phyloP scores from a whole-genome alignment of 2,329 filamentous ascomycete genomes.

The Emergomyces pasteurianus region DNA sequence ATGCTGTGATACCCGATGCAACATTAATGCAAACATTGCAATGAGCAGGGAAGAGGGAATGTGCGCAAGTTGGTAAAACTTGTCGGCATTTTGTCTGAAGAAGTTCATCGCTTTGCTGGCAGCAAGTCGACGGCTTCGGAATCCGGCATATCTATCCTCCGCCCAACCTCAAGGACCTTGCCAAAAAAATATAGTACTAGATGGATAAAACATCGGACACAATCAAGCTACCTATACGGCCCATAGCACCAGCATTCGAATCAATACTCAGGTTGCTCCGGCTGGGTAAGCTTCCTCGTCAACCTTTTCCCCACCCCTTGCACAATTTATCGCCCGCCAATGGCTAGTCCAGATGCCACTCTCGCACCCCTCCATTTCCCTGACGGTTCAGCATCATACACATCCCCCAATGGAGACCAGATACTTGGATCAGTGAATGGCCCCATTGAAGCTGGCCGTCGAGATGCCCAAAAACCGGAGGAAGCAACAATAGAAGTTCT shows the following conservation, averaged over 20 bases:
- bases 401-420: conserved; percentile 51
- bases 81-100: no score
- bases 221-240: neutral
- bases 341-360: conserved; percentile 25
- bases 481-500: conserved; percentile 85
- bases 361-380: conserved; percentile 25
- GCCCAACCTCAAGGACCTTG: neutral
- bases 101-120: neutral
- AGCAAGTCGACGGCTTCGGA: neutral
- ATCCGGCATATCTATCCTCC: neutral
- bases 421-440: conserved; percentile 83
- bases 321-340: conserved; percentile 10
- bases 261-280: neutral
- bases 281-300: neutral
- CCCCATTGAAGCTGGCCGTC: conserved; percentile 73
- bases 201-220: neutral
- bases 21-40: neutral
- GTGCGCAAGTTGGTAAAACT: neutral
- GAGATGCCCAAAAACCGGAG: conserved; percentile 75
- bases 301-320: neutral
- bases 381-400: conserved; percentile 32
- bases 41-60: neutral
- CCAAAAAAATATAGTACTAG: neutral
- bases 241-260: neutral
- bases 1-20: neutral